phyloP scores from a whole-genome alignment of 1,284 basidiomycete species.

The Wallemia mellicola region DNA sequence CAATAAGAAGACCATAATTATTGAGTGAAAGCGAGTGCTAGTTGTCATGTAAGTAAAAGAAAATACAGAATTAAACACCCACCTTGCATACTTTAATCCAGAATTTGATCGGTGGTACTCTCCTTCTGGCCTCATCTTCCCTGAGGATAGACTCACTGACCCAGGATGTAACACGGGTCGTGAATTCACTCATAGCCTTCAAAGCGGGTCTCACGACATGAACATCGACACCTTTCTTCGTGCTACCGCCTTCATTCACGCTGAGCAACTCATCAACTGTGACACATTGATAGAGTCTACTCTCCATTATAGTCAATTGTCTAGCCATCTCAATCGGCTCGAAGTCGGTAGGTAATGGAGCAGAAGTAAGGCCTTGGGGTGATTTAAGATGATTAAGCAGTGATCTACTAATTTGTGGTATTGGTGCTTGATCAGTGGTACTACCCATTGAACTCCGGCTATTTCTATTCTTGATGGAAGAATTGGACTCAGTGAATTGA shows the following conservation, averaged over 20 bases:
- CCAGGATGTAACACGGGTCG: conserved; percentile 84
- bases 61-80: conserved; percentile 15
- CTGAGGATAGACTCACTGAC: conserved; percentile 65
- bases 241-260: conserved; percentile 17
- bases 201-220: conserved; percentile 32
- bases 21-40: conserved; percentile 66
- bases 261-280: conserved; percentile 69
- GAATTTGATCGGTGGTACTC: conserved; percentile 56
- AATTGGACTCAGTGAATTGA: conserved; percentile 23
- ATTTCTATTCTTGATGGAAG: conserved; percentile 12
- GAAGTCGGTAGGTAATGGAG: conserved; percentile 55
- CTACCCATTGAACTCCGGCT: conserved; percentile 2
- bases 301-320: conserved; percentile 81
- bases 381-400: conserved; percentile 22
- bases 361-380: neutral
- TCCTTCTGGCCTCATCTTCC: conserved; percentile 57
- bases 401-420: conserved; percentile 52
- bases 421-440: conserved; percentile 13
- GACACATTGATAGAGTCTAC: conserved; percentile 58
- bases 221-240: conserved; percentile 24
- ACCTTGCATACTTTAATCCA: conserved; percentile 84
- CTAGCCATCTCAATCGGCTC: conserved; percentile 65
- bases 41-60: conserved; percentile 1
- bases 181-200: conserved; percentile 63
- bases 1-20: conserved; percentile 88